Evolutionary conservation across 768 basidiomycete species (phyloP).

Genomic region (Hysterangium stoloniferum): DNA sequence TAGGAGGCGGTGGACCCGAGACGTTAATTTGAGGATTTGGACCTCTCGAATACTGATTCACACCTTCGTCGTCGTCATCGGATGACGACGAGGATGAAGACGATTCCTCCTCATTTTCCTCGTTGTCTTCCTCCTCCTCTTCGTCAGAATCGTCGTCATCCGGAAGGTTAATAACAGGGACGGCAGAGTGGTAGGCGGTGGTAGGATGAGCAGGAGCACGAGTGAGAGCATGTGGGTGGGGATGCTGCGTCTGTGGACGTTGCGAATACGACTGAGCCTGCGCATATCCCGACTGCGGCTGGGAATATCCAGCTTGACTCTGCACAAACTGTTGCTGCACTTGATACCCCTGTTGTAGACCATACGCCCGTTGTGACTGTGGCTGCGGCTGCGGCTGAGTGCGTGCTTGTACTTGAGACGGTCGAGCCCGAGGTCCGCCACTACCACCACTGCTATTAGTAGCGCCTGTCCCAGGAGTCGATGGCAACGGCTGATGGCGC

Average conservation of each 20-base stretch:
- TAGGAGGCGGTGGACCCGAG: slow-evolving; percentile 13
- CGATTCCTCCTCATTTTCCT: slow-evolving; percentile 9
- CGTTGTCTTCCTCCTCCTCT: slow-evolving; percentile 19
- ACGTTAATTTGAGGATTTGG: not conserved
- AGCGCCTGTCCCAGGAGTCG: not conserved
- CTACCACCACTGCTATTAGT: not conserved
- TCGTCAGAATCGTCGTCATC: slow-evolving; percentile 18
- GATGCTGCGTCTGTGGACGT: not conserved
- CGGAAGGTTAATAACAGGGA: slow-evolving; percentile 16
- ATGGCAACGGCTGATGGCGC: slow-evolving; percentile 29
- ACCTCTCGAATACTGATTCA: no score
- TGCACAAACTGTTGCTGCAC: not conserved
- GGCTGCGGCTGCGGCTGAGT: not conserved
- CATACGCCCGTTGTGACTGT: not conserved
- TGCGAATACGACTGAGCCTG: not conserved
- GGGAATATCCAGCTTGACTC: not conserved
- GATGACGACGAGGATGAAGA: no score
- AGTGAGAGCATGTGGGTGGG: not conserved
- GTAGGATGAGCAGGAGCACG: not conserved
- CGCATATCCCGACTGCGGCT: not conserved
- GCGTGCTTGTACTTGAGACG: not conserved
- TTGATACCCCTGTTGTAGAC: not conserved
- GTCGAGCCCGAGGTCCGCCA: no score
- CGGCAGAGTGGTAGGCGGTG: no score
- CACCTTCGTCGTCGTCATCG: no score